These are phyloP conservation scores for Endotrypanum monterogeii DNA, from an alignment of 208 protist genomes.

Conservation along the genomic window DNA sequence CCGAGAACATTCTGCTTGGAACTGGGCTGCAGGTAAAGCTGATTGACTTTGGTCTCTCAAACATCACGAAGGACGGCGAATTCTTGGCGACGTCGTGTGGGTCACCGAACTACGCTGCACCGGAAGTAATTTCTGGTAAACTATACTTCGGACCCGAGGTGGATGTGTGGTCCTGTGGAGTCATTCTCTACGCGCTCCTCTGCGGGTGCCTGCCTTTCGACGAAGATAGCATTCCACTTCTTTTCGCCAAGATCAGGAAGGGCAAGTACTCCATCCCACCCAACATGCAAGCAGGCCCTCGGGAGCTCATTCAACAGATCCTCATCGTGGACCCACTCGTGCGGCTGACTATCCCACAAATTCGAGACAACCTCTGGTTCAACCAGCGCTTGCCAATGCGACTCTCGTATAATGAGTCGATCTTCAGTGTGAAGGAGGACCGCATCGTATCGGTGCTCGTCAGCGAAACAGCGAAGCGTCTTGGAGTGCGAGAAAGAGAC, in stretches of 20 bases:
- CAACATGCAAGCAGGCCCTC: constrained; percentile 50
- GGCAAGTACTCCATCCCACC: constrained; percentile 83
- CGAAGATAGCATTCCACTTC: constrained; percentile 85
- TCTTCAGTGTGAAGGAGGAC: constrained; percentile 68
- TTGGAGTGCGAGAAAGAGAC: constrained; percentile 65
- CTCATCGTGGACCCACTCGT: constrained; percentile 90
- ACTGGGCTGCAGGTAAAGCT: constrained; percentile 92
- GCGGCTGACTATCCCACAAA: constrained; percentile 89
- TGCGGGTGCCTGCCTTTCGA: constrained; percentile 94
- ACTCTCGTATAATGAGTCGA: constrained; percentile 76
- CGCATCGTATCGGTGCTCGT: constrained; percentile 71
- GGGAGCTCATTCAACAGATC: constrained; percentile 88
- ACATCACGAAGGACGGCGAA: constrained; percentile 91
- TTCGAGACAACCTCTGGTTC: constrained; percentile 92
- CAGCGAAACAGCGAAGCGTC: constrained; percentile 56
- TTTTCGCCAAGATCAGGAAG: constrained; percentile 93
- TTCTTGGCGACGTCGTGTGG: constrained; percentile 93
- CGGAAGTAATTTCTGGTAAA: constrained; percentile 93
- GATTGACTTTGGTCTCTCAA: constrained; percentile 96
- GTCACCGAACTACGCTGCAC: constrained; percentile 94
- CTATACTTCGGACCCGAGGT: constrained; percentile 93
- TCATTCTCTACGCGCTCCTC: constrained; percentile 95
- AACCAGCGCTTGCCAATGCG: constrained; percentile 78
- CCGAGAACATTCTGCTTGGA: constrained; percentile 94
- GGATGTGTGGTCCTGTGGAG: constrained; percentile 96